Conservation (phyloP, 1,139 yeast genomes). For the Insectozyma bohioensis region DNA sequence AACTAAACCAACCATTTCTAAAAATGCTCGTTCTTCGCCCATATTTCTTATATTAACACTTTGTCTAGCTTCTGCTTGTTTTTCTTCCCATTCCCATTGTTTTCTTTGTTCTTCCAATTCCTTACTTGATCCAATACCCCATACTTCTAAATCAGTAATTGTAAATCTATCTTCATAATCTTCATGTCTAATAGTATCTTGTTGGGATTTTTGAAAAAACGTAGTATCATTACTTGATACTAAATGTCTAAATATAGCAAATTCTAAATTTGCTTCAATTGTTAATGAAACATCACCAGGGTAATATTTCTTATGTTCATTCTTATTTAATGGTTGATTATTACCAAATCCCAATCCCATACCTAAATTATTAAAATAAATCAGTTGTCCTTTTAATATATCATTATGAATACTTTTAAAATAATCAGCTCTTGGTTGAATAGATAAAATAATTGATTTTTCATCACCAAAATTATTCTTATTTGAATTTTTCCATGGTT, state of each 20-base stretch:
- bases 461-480: constrained; percentile 70
- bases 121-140: constrained; percentile 84
- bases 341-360: constrained; percentile 84
- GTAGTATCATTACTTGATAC: constrained; percentile 26
- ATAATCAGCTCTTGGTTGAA: constrained; percentile 64
- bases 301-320: constrained; percentile 33
- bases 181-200: constrained; percentile 16
- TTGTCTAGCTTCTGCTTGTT: constrained; percentile 78
- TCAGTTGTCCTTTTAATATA: constrained; percentile 35
- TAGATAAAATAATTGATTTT: constrained; percentile 54
- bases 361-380: constrained; percentile 66
- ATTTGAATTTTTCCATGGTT: constrained; percentile 79
- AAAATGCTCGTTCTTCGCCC: constrained; percentile 80
- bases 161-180: constrained; percentile 72
- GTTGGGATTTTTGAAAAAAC: constrained; percentile 30
- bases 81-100: constrained; percentile 90
- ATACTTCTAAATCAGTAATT: constrained; percentile 78
- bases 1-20: constrained; percentile 89
- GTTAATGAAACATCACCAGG: constrained; percentile 80
- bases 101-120: constrained; percentile 75
- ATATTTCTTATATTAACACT: constrained; percentile 61
- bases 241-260: constrained; percentile 73
- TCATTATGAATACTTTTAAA: constrained; percentile 40
- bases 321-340: constrained; percentile 55
- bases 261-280: constrained; percentile 75